Percentiles rank a stretch among this genome's conserved stretches.
Evolutionary conservation across 306 rosid genomes (phyloP).

Genomic region (Vigna trinervia): DNA sequence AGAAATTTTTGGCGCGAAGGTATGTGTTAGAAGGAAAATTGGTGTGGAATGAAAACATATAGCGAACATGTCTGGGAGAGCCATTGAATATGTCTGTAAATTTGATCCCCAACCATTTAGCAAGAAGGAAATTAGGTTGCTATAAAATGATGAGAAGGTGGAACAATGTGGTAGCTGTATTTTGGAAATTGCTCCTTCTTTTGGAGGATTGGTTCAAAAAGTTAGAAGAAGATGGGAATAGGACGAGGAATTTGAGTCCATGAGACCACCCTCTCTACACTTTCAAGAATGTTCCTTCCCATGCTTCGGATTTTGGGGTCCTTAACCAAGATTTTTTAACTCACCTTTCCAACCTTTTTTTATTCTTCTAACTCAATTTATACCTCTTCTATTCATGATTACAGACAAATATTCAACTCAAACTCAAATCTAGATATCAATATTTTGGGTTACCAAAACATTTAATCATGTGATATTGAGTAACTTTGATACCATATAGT

Average conservation of each 20-base stretch:
- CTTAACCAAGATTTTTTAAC: background rate
- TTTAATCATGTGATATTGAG: background rate
- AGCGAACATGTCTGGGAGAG: slow-evolving; percentile 45
- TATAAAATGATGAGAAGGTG: slow-evolving; percentile 31
- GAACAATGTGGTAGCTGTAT: slow-evolving; percentile 43
- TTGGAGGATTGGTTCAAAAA: slow-evolving; percentile 33
- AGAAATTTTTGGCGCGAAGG: slow-evolving; percentile 7
- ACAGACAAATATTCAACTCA: background rate
- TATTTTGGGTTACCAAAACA: background rate
- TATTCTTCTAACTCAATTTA: background rate
- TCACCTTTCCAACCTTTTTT: too few species aligned
- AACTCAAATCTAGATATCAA: background rate
- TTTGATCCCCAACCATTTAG: slow-evolving; percentile 33
- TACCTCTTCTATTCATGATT: background rate
- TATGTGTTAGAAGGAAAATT: slow-evolving; percentile 31
- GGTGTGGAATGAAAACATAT: slow-evolving; percentile 45
- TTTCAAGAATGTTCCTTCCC: slow-evolving; percentile 37
- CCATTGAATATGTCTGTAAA: slow-evolving; percentile 48
- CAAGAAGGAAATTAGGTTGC: slow-evolving; percentile 25
- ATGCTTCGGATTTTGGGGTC: slow-evolving; percentile 21
- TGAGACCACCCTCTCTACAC: slow-evolving; percentile 19
- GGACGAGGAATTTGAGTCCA: slow-evolving; percentile 29
- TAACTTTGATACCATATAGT: too few species aligned
- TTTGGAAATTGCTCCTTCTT: slow-evolving; percentile 40
- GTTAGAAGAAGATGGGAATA: background rate